phyloP scores from a whole-genome alignment of 495 filamentous ascomycete genomes.

The Penicillium steckii region DNA sequence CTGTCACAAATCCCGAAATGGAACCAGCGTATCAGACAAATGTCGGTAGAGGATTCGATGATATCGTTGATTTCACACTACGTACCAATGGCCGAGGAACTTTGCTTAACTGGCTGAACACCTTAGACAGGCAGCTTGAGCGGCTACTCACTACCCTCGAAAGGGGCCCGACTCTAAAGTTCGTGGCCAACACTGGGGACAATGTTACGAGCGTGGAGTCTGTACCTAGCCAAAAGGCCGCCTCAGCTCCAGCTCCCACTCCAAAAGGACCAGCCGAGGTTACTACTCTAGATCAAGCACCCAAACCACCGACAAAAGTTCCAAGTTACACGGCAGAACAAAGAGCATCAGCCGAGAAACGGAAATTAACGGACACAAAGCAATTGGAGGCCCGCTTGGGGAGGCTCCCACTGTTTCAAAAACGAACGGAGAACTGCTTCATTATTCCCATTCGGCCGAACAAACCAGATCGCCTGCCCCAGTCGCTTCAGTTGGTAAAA shows the following conservation, averaged over 20 bases:
- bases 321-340: slow-evolving; percentile 52
- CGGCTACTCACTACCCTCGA: slow-evolving; percentile 64
- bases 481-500: slow-evolving; percentile 60
- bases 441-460: slow-evolving; percentile 71
- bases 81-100: slow-evolving; percentile 54
- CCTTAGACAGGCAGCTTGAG: slow-evolving; percentile 74
- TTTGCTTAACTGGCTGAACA: slow-evolving; percentile 67
- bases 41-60: slow-evolving; percentile 75
- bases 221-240: background rate
- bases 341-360: slow-evolving; percentile 59
- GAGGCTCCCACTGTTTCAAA: slow-evolving; percentile 64
- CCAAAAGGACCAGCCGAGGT: background rate
- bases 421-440: slow-evolving; percentile 66
- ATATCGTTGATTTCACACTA: slow-evolving; percentile 51
- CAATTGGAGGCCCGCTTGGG: slow-evolving; percentile 82
- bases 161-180: slow-evolving; percentile 75
- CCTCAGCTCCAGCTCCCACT: background rate
- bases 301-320: background rate
- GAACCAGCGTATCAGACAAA: slow-evolving; percentile 78
- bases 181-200: slow-evolving; percentile 59
- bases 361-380: slow-evolving; percentile 62
- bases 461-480: slow-evolving; percentile 59
- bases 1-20: slow-evolving; percentile 74
- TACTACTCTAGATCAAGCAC: background rate
- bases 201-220: slow-evolving; percentile 30